Percentiles rank a stretch among this genome's conserved stretches.
Evolutionary conservation across 345 rosid species (phyloP).

Genomic region (Salix suchowensis): DNA sequence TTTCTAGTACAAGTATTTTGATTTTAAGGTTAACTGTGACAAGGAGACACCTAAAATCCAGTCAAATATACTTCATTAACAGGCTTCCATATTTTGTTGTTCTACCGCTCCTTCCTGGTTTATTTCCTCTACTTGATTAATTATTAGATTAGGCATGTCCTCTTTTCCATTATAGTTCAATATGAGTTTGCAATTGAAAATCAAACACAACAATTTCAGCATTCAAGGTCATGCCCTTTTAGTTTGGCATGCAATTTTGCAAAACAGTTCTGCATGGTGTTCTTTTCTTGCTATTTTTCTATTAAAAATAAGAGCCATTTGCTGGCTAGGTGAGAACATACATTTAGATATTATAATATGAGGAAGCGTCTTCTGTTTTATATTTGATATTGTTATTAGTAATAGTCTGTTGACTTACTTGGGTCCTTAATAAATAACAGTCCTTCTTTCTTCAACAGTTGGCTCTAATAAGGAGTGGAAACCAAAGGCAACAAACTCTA

Average conservation of each 20-base stretch:
- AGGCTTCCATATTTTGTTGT: not conserved
- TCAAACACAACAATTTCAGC: not conserved
- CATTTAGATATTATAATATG: not conserved
- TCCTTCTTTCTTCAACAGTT: constrained; percentile 35
- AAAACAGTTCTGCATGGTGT: constrained; percentile 6
- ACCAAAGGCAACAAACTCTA: constrained; percentile 62
- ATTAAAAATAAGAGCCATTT: not conserved
- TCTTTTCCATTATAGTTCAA: not conserved
- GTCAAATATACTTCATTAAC: not conserved
- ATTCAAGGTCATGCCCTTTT: not conserved
- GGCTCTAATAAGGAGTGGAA: constrained; percentile 83
- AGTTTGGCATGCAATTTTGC: not conserved
- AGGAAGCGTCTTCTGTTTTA: not conserved
- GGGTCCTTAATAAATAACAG: constrained; percentile 14
- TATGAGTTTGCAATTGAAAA: not conserved
- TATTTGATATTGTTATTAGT: not conserved
- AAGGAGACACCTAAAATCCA: not conserved
- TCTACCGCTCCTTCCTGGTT: not conserved
- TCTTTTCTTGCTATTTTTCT: not conserved
- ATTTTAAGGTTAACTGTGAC: not conserved
- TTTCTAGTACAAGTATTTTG: not conserved
- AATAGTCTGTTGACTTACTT: not conserved
- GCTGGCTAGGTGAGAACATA: not conserved
- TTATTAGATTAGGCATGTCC: not conserved
- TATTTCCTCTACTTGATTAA: not conserved